Base-by-base conservation (phyloP, 768 basidiomycete species). In the Leucocoprinus birnbaumii region DNA sequence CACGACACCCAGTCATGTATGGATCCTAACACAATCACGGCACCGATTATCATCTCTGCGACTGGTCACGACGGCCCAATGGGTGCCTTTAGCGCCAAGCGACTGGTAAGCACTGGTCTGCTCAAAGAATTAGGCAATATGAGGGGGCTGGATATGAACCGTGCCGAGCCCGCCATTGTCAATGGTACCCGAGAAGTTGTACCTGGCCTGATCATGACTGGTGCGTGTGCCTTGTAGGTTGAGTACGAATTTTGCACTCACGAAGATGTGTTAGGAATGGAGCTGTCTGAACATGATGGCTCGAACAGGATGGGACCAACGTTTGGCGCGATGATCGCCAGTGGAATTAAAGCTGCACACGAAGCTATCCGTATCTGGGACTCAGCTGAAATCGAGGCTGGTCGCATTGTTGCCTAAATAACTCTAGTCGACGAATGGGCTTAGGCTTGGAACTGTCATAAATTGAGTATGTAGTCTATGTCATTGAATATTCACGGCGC, bases 1-100 rank as follows among this genome's bases (percentile, higher is more conserved):
- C 88, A 92, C 69, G 87, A 88, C 60, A 87, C 86, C 46, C 88
- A 89, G 69, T 85, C 82, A 7, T 84, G 81, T 72, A 85, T 86
- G 83, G 87, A 90, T 67, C 87, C 88, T 41, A 86, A 87, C 71
- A 87, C 85, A 9, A 86, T 91, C 68, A 90, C 87, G n/a, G 86
- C 88, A 3, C 89, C 88, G 0, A 74, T 91, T 10, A 72, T 89
- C 62, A 71, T 88, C 48, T 83, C 84, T 22, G 86, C 85, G 19
- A 87, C 87, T 3, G 88, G 89, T 10, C 87, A 89, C 61, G 88
- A 91, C 58, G 86, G 86, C 0, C 84, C 84, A 2, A 89, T 89
- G 83, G 89, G 89, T 42, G 88, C 88, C 2, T 91, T 91, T 72
- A 84, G 83, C 11, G 89, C 89, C 57, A 91, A 90, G 69, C 77